Evolutionary conservation across 192 early-diverging fungal genomes (phyloP).

Genomic region (Piromyces sp.): DNA sequence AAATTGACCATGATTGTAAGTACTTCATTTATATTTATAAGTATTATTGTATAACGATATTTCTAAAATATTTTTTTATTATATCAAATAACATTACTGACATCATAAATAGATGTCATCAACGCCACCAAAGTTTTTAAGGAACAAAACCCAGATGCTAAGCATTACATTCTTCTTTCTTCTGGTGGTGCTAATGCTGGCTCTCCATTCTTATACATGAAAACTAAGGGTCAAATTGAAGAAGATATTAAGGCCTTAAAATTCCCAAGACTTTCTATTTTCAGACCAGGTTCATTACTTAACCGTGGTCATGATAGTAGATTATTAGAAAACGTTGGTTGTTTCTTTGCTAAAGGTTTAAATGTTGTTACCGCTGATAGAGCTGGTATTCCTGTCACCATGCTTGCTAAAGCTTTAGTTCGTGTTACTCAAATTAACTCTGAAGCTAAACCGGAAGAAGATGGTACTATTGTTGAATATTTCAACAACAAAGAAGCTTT

Average conservation of each 20-base stretch:
- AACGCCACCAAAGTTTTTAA: constrained; percentile 38
- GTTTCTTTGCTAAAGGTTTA: not conserved
- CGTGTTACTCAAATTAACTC: not conserved
- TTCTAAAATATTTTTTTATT: too few species aligned
- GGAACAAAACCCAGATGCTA: constrained; percentile 22
- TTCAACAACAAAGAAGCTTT: not conserved
- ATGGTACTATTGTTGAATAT: not conserved
- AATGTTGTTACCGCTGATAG: not conserved
- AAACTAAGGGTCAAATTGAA: constrained; percentile 65
- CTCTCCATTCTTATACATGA: constrained; percentile 47
- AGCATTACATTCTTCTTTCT: constrained; percentile 20
- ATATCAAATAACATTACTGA: too few species aligned
- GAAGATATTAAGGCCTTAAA: constrained; percentile 34
- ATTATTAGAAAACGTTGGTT: not conserved
- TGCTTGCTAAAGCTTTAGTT: not conserved
- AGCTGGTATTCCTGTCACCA: not conserved
- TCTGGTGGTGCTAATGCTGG: constrained; percentile 27
- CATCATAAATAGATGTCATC: constrained; percentile 22
- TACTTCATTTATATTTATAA: too few species aligned
- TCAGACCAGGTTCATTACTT: constrained; percentile 25
- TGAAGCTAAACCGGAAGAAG: not conserved
- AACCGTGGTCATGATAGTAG: not conserved
- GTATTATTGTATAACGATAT: too few species aligned
- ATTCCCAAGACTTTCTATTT: constrained; percentile 44
- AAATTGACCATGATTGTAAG: constrained; percentile 64